Percentiles rank a stretch among this genome's conserved stretches.
Evolutionary conservation across 176 grass and related monocot species (phyloP).

Genomic region (Aegilops tauschii): DNA sequence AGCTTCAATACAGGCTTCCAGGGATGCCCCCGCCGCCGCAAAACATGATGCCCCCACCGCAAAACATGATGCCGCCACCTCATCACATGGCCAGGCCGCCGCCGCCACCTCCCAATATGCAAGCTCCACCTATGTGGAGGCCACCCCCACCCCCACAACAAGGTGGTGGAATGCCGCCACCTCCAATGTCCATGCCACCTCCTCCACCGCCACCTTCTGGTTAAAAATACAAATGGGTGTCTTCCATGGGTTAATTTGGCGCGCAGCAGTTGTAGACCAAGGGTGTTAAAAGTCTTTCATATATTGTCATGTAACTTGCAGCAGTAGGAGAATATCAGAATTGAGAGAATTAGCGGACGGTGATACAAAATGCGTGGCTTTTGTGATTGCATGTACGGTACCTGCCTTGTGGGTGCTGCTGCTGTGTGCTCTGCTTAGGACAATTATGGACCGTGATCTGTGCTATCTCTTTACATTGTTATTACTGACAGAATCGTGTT

Average conservation of each 20-base stretch:
- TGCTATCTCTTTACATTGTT: constrained; percentile 2
- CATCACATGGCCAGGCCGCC: constrained; percentile 70
- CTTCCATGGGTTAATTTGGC: constrained; percentile 9
- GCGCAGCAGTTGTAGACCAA: constrained; percentile 32
- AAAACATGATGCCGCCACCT: constrained; percentile 70
- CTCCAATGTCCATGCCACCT: constrained; percentile 49
- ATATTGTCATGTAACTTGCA: constrained; percentile 31
- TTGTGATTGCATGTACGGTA: constrained; percentile 17
- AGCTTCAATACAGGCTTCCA: constrained; percentile 51
- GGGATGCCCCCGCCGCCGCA: constrained; percentile 41
- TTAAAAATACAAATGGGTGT: constrained; percentile 10
- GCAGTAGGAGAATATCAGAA: neutral
- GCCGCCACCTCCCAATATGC: constrained; percentile 39
- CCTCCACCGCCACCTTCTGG: constrained; percentile 40
- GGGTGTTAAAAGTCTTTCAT: constrained; percentile 22
- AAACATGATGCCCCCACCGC: constrained; percentile 37
- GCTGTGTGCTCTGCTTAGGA: neutral
- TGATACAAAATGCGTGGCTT: constrained; percentile 30
- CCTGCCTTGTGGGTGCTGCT: neutral
- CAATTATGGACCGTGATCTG: neutral
- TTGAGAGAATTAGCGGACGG: neutral
- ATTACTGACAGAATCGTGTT: neutral
- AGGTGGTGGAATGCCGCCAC: constrained; percentile 49
- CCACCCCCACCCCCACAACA: constrained; percentile 61
- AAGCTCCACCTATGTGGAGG: constrained; percentile 65